Evolutionary conservation across 306 rosid genomes (phyloP), one percentile per base, ranked within the genome.

Genomic region (Casuarina cunninghamiana): DNA sequence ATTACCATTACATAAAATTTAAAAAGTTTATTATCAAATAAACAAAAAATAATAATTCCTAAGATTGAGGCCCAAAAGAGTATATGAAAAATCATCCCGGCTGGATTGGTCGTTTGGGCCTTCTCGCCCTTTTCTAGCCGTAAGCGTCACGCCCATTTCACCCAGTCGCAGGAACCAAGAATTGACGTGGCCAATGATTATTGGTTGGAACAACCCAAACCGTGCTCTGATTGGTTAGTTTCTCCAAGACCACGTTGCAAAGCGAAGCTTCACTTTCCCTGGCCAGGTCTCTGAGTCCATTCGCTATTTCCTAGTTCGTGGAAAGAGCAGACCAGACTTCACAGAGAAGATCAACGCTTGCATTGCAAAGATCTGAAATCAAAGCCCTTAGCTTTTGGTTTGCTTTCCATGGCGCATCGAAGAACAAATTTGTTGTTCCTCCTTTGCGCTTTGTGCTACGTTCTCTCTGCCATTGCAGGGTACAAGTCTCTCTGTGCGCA

Each of bases 381-480:
- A 19, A 87, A 84, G 4, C 78, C 82, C 17, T 53, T 12, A 48
- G 74, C 69, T 19, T 63, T 32, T 19, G 42, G 8, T 66, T 72
- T 37, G 15, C 49, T 72, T 0, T 9, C 75, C 51, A 93, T 93
- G 98, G 95, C 98, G 88, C 87, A 82, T 79, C 91, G 86, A 63
- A 84, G 87, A 76, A 57, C 82, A 26, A 86, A 81, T 82, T 69
- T 91, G 4, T 6, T 91, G 41, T 84, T 92, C 78, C 61, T 91
- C 69, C 61, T 90, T 12, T 90, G 79, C 77, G 88, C 86, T 75
- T 81, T 93, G 60, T 93, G 87, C 80, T 90, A 78, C 87, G 87
- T 84, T 55, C 75, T 94, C 74, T 73, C 81, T 50, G 89, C 90
- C 85, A 83, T 93, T 87, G 99, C 97, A 0, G 97, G 89, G 91